These are phyloP conservation scores for Pezicula radicicola DNA, from an alignment of 2,329 filamentous ascomycete genomes.

Conservation along the genomic window DNA sequence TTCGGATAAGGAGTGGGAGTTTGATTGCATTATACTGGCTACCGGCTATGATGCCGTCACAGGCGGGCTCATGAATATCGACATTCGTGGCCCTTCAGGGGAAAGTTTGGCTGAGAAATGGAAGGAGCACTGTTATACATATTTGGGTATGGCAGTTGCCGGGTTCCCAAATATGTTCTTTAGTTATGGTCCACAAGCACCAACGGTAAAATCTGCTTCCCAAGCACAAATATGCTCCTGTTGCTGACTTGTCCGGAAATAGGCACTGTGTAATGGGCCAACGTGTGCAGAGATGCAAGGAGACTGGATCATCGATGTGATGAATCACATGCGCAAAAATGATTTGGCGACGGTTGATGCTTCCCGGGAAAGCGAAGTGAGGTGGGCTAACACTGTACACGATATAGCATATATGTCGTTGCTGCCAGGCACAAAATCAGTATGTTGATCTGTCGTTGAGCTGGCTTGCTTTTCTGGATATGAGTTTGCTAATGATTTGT, in stretches of 20 bases:
- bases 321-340: conserved; percentile 44
- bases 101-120: conserved; percentile 29
- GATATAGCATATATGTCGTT: conserved; percentile 42
- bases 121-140: conserved; percentile 29
- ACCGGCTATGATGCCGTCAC: conserved; percentile 39
- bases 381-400: conserved; percentile 48
- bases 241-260: not conserved
- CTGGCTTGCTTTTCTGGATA: not conserved
- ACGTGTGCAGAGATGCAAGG: conserved; percentile 52
- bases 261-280: conserved; percentile 49
- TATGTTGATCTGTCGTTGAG: conserved; percentile 12
- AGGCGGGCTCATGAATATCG: conserved; percentile 28
- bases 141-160: conserved; percentile 34
- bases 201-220: conserved; percentile 34
- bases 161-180: conserved; percentile 44
- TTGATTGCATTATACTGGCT: conserved; percentile 29
- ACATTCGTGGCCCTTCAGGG: conserved; percentile 26
- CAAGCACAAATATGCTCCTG: not conserved
- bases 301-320: conserved; percentile 49
- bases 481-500: not conserved
- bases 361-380: conserved; percentile 37
- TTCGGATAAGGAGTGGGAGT: conserved; percentile 16
- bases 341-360: conserved; percentile 49
- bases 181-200: conserved; percentile 34
- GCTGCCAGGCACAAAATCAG: conserved; percentile 46